Base-by-base conservation (phyloP, 1,139 yeast species). In the Hyphopichia fennica region DNA sequence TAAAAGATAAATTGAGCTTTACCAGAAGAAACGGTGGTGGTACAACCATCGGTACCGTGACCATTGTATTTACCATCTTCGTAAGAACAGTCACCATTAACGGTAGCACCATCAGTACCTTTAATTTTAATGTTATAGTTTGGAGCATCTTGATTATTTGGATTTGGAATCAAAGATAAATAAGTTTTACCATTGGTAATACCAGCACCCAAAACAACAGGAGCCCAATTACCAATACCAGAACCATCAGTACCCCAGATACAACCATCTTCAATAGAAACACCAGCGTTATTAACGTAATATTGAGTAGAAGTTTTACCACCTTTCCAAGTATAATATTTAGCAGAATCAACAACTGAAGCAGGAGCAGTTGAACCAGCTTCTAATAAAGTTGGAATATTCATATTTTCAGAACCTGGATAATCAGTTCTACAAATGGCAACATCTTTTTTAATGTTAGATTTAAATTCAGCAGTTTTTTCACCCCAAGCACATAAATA, bases 361-460 rank as follows among this genome's bases (percentile, higher is more conserved):
- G 82, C 75, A 45, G 84, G 82, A 46, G 76, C 67, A 42, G 76
- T 58, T 31, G 69, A 57, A 52, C 89, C 89, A 41, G 82, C 82
- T 39, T 66, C 59, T 51, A 86, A 84, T 58, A 78, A 77, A 45
- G 91, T 83, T 66, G 95, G 93, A 49, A 85, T 76, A 61, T 79
- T 87, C 95, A 86, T 86, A 71, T 84, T 85, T 73, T 86, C 95
- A 45, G 93, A 81, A 72, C 93, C 93, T 61, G 95, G 93, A 72
- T 86, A 86, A 66, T 86, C 95, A 48, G 95, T 86, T 79, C 91
- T 82, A 69, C 95, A 86, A 52, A 86, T 76, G 43, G 93, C 87
- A 55, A 85, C 87, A 38, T 75, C 73, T 50, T 81, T 58, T 49
- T 61, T 60, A 49, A 85, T 61, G 54, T 83, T 64, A 44, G 81